phyloP scores from a whole-genome alignment of 1,139 yeast genomes.

The Suhomyces kunorum region DNA sequence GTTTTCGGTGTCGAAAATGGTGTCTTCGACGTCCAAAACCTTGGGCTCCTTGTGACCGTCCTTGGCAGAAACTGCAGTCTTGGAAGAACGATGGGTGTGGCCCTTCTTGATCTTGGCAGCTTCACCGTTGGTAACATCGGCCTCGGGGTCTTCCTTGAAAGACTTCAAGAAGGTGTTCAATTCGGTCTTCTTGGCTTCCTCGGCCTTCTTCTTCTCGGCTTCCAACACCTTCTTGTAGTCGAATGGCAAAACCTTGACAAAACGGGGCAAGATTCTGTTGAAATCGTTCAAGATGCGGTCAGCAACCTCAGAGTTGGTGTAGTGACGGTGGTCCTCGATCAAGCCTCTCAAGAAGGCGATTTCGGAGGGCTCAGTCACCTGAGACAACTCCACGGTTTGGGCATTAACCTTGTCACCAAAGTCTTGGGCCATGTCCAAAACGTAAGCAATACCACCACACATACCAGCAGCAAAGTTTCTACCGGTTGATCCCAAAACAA shows the following conservation, averaged over 20 bases:
- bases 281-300: constrained; percentile 79
- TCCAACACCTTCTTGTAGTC: constrained; percentile 92
- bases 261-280: constrained; percentile 83
- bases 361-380: constrained; percentile 82
- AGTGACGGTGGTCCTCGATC: constrained; percentile 93
- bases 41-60: constrained; percentile 68
- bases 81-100: constrained; percentile 41
- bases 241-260: constrained; percentile 88
- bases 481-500: constrained; percentile 88
- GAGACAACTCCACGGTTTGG: constrained; percentile 78
- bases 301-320: constrained; percentile 91
- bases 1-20: constrained; percentile 66
- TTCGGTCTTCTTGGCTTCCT: constrained; percentile 67
- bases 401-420: constrained; percentile 77
- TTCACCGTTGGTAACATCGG: constrained; percentile 90
- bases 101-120: constrained; percentile 53
- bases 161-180: constrained; percentile 59
- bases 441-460: constrained; percentile 99
- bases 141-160: constrained; percentile 76
- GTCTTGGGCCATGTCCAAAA: constrained; percentile 92
- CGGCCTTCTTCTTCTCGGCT: constrained; percentile 67
- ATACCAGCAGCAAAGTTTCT: constrained; percentile 98
- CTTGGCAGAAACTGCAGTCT: constrained; percentile 27
- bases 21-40: constrained; percentile 86
- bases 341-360: constrained; percentile 92